These are phyloP conservation scores for Sphaerostilbella broomeana DNA, from an alignment of 2,329 filamentous ascomycete species.

Conservation along the genomic window DNA sequence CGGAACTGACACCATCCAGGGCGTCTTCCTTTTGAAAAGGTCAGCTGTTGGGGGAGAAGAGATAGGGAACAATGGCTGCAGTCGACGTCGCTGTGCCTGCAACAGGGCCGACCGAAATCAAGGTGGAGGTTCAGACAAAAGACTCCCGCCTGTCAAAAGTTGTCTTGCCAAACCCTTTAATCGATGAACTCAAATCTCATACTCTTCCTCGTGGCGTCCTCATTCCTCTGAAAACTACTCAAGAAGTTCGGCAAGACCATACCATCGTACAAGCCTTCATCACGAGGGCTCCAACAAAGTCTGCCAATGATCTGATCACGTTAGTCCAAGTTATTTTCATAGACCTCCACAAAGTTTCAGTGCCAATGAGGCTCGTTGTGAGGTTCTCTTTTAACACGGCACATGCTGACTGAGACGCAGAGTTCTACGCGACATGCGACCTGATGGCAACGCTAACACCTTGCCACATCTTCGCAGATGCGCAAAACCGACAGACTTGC, in stretches of 20 bases:
- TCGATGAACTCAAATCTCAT: conserved; percentile 29
- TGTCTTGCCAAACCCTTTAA: conserved; percentile 30
- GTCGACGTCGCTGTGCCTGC: not conserved
- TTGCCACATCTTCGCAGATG: conserved; percentile 69
- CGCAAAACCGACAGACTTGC: conserved; percentile 63
- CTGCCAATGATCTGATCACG: conserved; percentile 67
- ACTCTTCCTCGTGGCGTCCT: conserved; percentile 43
- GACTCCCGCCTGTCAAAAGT: conserved; percentile 9
- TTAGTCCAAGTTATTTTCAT: conserved; percentile 35
- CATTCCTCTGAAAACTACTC: conserved; percentile 57
- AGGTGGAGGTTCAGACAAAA: conserved; percentile 5
- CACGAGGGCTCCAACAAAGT: conserved; percentile 64
- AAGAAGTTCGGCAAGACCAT: conserved; percentile 56
- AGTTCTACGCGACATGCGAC: conserved; percentile 49
- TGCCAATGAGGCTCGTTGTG: too few relatives aligned
- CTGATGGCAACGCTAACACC: conserved; percentile 56
- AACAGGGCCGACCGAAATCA: not conserved
- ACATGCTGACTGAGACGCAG: conserved; percentile 26
- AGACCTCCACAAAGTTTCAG: not conserved
- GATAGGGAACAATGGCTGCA: conserved; percentile 3
- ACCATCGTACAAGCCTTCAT: conserved; percentile 58
- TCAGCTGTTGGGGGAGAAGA: not conserved
- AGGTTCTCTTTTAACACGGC: not conserved
- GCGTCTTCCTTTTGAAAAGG: not conserved
- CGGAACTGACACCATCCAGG: not conserved